A percentile compares a stretch with the other conserved stretches of the same genome.
These are phyloP conservation scores for Halophytophthora batemanensis DNA, from an alignment of 352 stramenopile genomes.

Conservation along the genomic window DNA sequence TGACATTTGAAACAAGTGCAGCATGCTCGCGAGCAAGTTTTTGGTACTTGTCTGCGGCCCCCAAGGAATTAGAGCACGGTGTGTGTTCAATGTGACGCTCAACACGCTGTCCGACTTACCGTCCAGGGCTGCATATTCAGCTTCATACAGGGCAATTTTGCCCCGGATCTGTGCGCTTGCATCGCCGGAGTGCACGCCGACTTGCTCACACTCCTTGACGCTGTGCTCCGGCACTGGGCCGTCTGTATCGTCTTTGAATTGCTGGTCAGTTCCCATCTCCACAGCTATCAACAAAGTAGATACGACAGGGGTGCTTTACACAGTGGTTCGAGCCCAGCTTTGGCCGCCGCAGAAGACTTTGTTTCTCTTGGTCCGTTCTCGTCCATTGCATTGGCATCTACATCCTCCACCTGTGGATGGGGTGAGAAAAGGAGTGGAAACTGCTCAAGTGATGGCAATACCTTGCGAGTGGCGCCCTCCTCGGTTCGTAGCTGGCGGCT, in stretches of 20 bases:
- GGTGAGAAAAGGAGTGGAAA: slow-evolving; percentile 12
- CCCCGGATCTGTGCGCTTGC: slow-evolving; percentile 9
- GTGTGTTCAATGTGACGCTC: neutral
- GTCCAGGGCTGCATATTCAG: slow-evolving; percentile 15
- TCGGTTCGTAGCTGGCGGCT: slow-evolving; percentile 39
- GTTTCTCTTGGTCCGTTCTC: neutral
- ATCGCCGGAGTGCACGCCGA: slow-evolving; percentile 2
- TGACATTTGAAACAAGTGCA: slow-evolving; percentile 3
- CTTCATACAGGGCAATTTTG: slow-evolving; percentile 17
- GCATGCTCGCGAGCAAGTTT: slow-evolving; percentile 20
- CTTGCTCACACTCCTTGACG: neutral
- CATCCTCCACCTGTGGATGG: slow-evolving; percentile 16
- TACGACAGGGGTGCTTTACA: neutral
- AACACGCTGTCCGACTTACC: slow-evolving; percentile 7
- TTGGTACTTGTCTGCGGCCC: slow-evolving; percentile 27
- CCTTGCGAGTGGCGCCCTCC: slow-evolving; percentile 10
- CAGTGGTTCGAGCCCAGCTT: neutral
- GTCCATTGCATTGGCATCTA: slow-evolving; percentile 11
- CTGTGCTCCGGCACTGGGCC: neutral
- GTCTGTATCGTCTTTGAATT: neutral
- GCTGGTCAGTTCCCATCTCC: too few species aligned
- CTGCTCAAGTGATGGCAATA: slow-evolving; percentile 13
- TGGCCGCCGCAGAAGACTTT: neutral
- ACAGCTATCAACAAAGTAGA: too few species aligned
- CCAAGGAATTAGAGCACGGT: too few species aligned